Percentiles rank a stretch among this genome's conserved stretches.
These are phyloP conservation scores for Solanum boliviense DNA, from an alignment of 257 asterid species.

Conservation along the genomic window DNA sequence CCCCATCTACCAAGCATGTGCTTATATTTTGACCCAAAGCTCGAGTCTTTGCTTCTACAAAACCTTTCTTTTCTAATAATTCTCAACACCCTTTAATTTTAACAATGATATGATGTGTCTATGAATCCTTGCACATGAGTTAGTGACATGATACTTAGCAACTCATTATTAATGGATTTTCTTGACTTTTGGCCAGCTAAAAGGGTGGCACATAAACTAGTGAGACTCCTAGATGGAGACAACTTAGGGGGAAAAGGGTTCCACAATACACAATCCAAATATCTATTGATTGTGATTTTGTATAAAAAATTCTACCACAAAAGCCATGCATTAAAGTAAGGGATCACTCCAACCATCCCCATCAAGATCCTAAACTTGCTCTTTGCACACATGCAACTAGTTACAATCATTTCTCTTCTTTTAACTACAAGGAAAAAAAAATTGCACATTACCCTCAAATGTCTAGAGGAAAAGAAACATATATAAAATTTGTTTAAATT, in stretches of 20 bases:
- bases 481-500: neutral
- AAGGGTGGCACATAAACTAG: constrained; percentile 21
- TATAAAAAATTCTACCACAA: neutral
- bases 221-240: constrained; percentile 64
- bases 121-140: constrained; percentile 41
- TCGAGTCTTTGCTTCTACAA: neutral
- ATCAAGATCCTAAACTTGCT: constrained; percentile 2
- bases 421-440: neutral
- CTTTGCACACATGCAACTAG: neutral
- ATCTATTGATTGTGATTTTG: neutral
- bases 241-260: constrained; percentile 16
- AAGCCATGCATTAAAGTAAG: neutral
- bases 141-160: constrained; percentile 21
- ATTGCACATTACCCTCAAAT: neutral
- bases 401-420: neutral
- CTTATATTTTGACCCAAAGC: constrained; percentile 31
- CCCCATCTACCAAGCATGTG: constrained; percentile 50
- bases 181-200: constrained; percentile 27
- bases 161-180: constrained; percentile 8
- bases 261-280: constrained; percentile 14
- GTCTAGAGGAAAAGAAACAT: neutral
- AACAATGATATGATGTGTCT: constrained; percentile 35
- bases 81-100: constrained; percentile 4
- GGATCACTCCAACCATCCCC: neutral
- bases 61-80: neutral